phyloP scores from a whole-genome alignment of 148 eudicot genomes.

The Beta vulgaris region DNA sequence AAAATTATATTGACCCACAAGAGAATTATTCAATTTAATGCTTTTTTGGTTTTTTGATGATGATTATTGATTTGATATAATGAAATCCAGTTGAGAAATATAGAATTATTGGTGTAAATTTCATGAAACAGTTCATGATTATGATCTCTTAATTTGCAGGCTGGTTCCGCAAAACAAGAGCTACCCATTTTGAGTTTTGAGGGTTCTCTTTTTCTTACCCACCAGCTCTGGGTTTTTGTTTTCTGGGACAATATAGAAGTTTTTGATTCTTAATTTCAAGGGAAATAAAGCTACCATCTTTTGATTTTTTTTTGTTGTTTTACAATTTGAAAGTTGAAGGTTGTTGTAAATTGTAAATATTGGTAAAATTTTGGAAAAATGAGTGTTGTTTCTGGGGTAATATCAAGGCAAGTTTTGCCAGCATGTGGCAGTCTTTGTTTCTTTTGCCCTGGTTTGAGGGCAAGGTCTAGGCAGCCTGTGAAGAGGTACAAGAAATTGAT shows the following conservation, averaged over 20 bases:
- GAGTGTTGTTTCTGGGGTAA: constrained; percentile 77
- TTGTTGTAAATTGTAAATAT: constrained; percentile 25
- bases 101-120: neutral
- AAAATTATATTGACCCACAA: constrained; percentile 8
- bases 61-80: neutral
- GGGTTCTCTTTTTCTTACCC: too few relatives aligned
- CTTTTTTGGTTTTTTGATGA: neutral
- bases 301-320: neutral
- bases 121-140: neutral
- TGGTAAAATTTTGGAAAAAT: constrained; percentile 27
- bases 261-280: constrained; percentile 22
- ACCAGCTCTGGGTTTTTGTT: constrained; percentile 36
- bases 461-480: constrained; percentile 97
- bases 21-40: neutral
- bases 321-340: neutral
- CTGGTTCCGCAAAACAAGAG: constrained; percentile 45
- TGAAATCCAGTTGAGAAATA: constrained; percentile 14
- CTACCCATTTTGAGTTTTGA: constrained; percentile 22
- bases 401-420: constrained; percentile 91
- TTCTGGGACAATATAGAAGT: constrained; percentile 20
- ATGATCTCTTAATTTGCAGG: constrained; percentile 41
- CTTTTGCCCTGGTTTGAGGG: constrained; percentile 78
- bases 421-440: constrained; percentile 83
- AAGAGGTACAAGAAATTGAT: constrained; percentile 94
- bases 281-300: constrained; percentile 33